Evolutionary conservation across 1,139 yeast species (phyloP).

Genomic region (Suhomyces panamericanus): DNA sequence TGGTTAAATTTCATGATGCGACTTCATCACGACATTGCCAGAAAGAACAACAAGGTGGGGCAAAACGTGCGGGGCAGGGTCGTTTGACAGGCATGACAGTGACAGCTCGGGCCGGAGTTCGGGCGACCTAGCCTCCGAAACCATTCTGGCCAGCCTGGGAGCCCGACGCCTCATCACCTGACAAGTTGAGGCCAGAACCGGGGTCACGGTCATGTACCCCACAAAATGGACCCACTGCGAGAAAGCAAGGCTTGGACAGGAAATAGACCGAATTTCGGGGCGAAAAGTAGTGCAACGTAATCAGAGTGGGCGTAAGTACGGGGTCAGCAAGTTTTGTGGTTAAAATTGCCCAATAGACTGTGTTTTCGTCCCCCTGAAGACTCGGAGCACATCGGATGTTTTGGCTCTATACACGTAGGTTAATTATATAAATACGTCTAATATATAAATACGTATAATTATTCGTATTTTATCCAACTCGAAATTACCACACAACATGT

Average conservation of each 20-base stretch:
- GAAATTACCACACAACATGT: not conserved
- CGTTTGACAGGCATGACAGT: too few species aligned
- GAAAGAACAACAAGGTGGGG: too few species aligned
- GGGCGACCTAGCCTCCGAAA: not conserved
- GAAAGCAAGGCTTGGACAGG: not conserved
- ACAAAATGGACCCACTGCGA: constrained; percentile 1
- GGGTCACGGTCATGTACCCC: constrained; percentile 4
- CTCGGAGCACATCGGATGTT: not conserved
- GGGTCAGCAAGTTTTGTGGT: not conserved
- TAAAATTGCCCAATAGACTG: not conserved
- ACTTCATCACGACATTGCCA: not conserved
- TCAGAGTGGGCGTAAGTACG: not conserved
- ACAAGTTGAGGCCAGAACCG: not conserved
- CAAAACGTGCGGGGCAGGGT: too few species aligned
- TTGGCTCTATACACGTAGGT: not conserved
- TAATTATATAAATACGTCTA: too few species aligned
- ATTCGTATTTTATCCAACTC: too few species aligned
- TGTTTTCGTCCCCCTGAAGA: not conserved
- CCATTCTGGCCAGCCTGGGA: not conserved
- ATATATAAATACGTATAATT: too few species aligned
- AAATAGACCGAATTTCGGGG: not conserved
- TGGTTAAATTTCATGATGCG: not conserved
- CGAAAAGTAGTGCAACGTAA: not conserved
- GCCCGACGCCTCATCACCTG: not conserved
- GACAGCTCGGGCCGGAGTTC: too few species aligned